These are phyloP conservation scores for Dryadomyces quercus-mongolicae DNA, from an alignment of 2,329 filamentous ascomycete species.

Conservation along the genomic window DNA sequence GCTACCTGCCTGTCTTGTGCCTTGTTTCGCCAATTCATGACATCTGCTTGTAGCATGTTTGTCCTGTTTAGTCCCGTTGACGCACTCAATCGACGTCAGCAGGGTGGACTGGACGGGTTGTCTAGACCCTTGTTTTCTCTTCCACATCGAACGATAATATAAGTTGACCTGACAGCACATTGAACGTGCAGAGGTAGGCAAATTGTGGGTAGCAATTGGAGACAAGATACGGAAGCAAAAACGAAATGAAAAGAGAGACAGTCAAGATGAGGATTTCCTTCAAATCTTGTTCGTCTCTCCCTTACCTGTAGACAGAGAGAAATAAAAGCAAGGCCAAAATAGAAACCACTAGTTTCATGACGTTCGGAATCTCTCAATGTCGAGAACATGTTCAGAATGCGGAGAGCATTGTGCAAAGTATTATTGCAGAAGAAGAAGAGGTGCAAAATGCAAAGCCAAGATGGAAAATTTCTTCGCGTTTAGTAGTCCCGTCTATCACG, in stretches of 20 bases:
- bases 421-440: no score
- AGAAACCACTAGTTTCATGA: no score
- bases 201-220: constrained; percentile 21
- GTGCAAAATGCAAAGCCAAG: no score
- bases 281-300: background rate
- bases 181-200: constrained; percentile 49
- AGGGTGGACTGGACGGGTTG: constrained; percentile 57
- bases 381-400: no score
- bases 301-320: background rate
- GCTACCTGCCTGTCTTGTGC: no score
- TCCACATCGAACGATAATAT: constrained; percentile 45
- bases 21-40: no score
- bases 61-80: constrained; percentile 53
- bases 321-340: background rate
- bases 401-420: no score
- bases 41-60: constrained; percentile 27
- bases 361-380: no score
- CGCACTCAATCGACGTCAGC: constrained; percentile 44
- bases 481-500: background rate
- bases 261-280: background rate
- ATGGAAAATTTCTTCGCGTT: background rate
- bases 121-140: constrained; percentile 53
- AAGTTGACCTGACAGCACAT: constrained; percentile 50
- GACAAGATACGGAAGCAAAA: background rate
- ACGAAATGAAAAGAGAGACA: no score